A percentile compares a stretch with the other conserved stretches of the same genome.
phyloP scores from a whole-genome alignment of 2,329 filamentous ascomycete genomes.

The Macrophomina tecta region DNA sequence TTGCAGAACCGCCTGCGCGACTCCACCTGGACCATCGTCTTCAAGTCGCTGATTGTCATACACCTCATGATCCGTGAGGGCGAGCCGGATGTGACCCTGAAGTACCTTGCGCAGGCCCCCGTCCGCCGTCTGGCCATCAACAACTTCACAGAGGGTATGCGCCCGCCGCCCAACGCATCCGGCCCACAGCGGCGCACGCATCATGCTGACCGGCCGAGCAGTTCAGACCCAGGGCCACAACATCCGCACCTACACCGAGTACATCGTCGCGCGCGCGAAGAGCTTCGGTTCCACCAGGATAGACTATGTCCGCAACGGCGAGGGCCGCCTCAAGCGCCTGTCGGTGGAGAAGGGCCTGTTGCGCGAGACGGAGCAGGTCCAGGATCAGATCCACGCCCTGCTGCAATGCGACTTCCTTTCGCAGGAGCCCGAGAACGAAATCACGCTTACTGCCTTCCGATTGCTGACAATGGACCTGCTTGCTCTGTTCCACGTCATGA shows the following conservation, averaged over 20 bases:
- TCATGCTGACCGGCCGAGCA: constrained; percentile 46
- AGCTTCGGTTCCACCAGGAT: constrained; percentile 84
- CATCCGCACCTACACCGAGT: constrained; percentile 88
- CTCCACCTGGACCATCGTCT: constrained; percentile 99
- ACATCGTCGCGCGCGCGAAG: constrained; percentile 80
- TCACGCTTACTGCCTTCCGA: constrained; percentile 91
- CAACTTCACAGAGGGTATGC: constrained; percentile 87
- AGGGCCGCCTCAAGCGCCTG: constrained; percentile 82
- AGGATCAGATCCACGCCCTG: constrained; percentile 83
- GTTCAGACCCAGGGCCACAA: constrained; percentile 95
- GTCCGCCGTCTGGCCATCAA: constrained; percentile 81
- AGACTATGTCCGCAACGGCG: constrained; percentile 86
- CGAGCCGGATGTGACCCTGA: constrained; percentile 83
- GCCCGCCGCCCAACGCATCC: constrained; percentile 6
- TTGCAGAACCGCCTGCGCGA: constrained; percentile 88
- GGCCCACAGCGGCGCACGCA: constrained; percentile 4
- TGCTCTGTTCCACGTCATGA: constrained; percentile 90
- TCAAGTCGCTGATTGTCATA: constrained; percentile 94
- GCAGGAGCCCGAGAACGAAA: constrained; percentile 92
- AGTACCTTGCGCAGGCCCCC: constrained; percentile 81
- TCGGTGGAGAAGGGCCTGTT: constrained; percentile 90
- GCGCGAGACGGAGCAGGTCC: constrained; percentile 88
- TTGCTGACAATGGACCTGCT: constrained; percentile 89
- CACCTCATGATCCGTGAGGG: constrained; percentile 98
- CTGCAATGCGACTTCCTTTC: constrained; percentile 90